A percentile compares a stretch with the other conserved stretches of the same genome.
Evolutionary conservation across 257 asterid species (phyloP).

Genomic region (Lavandula angustifolia): DNA sequence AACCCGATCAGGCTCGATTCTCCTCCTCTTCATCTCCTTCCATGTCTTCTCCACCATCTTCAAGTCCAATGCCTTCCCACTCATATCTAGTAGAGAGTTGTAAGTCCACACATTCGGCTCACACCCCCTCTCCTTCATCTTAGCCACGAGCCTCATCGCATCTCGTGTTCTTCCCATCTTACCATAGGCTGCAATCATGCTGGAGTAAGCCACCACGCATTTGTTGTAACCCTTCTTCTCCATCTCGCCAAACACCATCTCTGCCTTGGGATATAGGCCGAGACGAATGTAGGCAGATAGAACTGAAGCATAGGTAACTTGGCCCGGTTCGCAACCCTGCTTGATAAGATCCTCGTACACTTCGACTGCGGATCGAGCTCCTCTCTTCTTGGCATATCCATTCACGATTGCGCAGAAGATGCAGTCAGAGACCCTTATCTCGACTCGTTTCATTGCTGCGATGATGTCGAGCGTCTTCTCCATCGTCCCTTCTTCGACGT

Average conservation of each 20-base stretch:
- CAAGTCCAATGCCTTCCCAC: constrained; percentile 56
- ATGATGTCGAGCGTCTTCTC: constrained; percentile 62
- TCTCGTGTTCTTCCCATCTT: constrained; percentile 65
- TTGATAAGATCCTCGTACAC: constrained; percentile 60
- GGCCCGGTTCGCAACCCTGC: constrained; percentile 78
- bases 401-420: constrained; percentile 81
- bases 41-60: constrained; percentile 66
- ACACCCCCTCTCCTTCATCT: constrained; percentile 78
- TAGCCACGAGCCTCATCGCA: constrained; percentile 72
- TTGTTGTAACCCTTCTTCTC: constrained; percentile 60
- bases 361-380: constrained; percentile 43
- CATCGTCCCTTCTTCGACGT: constrained; percentile 57
- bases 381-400: constrained; percentile 65
- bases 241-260: constrained; percentile 64
- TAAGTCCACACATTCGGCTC: constrained; percentile 91
- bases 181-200: constrained; percentile 75
- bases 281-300: constrained; percentile 56
- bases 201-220: constrained; percentile 83
- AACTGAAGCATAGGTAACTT: constrained; percentile 83
- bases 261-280: constrained; percentile 60
- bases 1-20: constrained; percentile 58
- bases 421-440: constrained; percentile 77
- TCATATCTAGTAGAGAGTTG: constrained; percentile 76
- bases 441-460: constrained; percentile 55
- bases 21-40: constrained; percentile 84